A percentile compares a stretch with the other conserved stretches of the same genome.
Evolutionary conservation across 371 early-diverging fungal genomes (phyloP).

Genomic region (Rhizopus sp.): DNA sequence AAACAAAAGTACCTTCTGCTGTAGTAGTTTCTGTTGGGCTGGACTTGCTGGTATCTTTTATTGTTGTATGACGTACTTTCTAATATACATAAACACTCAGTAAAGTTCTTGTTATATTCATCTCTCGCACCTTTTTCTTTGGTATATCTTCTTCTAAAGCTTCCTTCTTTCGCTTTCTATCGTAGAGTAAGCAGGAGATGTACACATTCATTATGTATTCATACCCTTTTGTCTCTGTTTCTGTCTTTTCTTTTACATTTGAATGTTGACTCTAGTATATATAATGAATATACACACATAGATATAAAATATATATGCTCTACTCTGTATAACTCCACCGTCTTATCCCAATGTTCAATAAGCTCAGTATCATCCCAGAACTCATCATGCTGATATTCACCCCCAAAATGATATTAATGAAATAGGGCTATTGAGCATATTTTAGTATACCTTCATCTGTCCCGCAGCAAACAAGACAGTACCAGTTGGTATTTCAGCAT

Average conservation of each 20-base stretch:
- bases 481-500: conserved; percentile 9
- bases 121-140: too few relatives aligned
- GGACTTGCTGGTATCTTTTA: too few relatives aligned
- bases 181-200: background rate
- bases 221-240: background rate
- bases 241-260: background rate
- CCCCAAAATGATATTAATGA: background rate
- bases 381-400: conserved; percentile 14
- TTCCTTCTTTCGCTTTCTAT: too few relatives aligned
- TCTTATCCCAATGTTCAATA: conserved; percentile 32
- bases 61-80: too few relatives aligned
- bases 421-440: background rate
- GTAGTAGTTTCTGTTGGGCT: background rate
- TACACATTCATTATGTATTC: background rate
- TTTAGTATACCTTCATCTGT: conserved; percentile 4
- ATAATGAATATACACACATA: background rate
- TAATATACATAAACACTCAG: too few relatives aligned
- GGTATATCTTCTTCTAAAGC: too few relatives aligned
- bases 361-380: conserved; percentile 32
- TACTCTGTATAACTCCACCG: conserved; percentile 27
- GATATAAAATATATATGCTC: background rate
- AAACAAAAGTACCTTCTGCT: background rate
- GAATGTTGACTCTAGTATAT: background rate
- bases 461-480: conserved; percentile 21
- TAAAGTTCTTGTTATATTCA: too few relatives aligned